A percentile compares a stretch with the other conserved stretches of the same genome.
Evolutionary conservation across 306 rosid species (phyloP).

Genomic region (Geum urbanum): DNA sequence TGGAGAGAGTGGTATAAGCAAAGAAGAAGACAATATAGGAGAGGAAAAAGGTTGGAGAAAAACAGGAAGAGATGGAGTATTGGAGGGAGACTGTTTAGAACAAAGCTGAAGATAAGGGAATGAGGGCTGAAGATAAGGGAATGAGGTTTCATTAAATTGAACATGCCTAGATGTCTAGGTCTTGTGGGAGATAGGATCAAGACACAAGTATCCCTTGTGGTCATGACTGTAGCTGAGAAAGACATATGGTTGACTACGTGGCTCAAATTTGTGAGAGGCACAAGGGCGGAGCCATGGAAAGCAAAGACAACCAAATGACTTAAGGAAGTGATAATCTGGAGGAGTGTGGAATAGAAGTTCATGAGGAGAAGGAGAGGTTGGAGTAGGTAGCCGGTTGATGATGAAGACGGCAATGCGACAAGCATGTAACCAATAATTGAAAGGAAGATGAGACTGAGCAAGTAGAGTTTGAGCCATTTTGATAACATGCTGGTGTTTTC

Average conservation of each 20-base stretch:
- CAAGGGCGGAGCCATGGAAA: background rate
- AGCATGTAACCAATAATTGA: background rate
- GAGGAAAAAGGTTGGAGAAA: background rate
- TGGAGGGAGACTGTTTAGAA: background rate
- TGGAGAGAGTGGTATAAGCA: too few relatives aligned
- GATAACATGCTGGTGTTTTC: background rate
- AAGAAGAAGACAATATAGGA: too few relatives aligned
- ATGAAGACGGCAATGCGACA: too few relatives aligned
- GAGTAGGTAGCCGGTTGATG: background rate
- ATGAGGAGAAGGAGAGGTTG: background rate
- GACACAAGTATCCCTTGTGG: background rate
- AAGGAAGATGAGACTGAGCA: background rate
- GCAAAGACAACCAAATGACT: background rate
- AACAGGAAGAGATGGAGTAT: background rate
- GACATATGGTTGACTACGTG: background rate
- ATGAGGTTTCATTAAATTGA: background rate
- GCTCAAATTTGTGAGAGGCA: background rate
- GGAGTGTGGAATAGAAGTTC: rapidly evolving
- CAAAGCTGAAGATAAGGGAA: too few relatives aligned
- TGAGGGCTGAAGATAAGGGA: too few relatives aligned
- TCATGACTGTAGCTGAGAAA: background rate
- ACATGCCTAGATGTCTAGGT: background rate
- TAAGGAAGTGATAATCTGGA: background rate
- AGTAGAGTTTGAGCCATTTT: background rate
- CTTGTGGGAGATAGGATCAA: background rate